Evolutionary conservation across 1,284 basidiomycete genomes (phyloP), one percentile per base, ranked within the genome.

Genomic region (Apiotrichum siamense): DNA sequence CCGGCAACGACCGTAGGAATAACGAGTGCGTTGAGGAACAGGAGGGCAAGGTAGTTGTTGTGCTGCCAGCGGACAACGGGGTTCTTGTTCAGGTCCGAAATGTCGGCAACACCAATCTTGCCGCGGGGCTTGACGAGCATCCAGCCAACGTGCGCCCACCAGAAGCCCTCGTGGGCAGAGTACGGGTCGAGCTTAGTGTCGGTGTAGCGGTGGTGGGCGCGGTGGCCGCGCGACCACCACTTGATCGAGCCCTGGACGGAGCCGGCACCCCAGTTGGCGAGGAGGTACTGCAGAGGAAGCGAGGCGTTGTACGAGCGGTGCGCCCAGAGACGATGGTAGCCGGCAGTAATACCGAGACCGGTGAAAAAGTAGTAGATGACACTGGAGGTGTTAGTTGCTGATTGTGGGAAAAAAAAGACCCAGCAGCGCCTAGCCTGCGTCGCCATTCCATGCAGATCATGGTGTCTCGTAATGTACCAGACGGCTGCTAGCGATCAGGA

Each of bases 181-280:
- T 94, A 96, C 1, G 90, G 92, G 76, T 94, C 90, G 55, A 96
- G 85, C 52, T 92, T 87, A 63, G 91, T 94, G 76, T 96, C 92
- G 67, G 90, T 94, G 78, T 94, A 93, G 46, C 89, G 82, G 73
- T 93, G 90, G 75, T 94, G 89, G 10, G 91, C 88, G 57, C 91
- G 85, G 77, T 94, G 90, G 53, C 88, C 88, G 42, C 90, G 81
- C n/a, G 83, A 83, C 91, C 91, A 94, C 91, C 90, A 94, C 70
- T 85, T 85, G 75, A 93, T 90, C 18, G 88, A 89, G 23, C 91
- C 90, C 66, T 94, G 82, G 29, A 90, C 86, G 12, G 91, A 87
- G 49, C 89, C 90, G 15, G 87, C 84, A 49, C 90, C 91, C 12
- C 83, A 80, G 20, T 85, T 61, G 10, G 87, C 86, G 46, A 93